phyloP scores from a whole-genome alignment of 805 yeast species.

The Sugiyamaella marilandica region DNA sequence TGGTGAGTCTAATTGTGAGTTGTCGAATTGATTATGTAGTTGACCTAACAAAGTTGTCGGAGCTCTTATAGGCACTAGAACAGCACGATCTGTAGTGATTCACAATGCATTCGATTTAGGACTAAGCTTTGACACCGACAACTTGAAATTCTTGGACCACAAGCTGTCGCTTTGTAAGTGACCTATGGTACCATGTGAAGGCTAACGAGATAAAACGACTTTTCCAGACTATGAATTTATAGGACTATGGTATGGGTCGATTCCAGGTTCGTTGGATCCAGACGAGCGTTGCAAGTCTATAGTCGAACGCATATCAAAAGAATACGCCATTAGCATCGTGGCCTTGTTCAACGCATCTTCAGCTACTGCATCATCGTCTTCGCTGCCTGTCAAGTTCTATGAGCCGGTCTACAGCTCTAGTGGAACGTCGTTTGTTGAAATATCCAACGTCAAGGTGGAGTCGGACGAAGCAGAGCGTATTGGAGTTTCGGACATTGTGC shows the following conservation, averaged over 20 bases:
- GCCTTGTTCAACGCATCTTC: slow-evolving; percentile 21
- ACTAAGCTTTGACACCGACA: slow-evolving; percentile 17
- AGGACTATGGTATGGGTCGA: slow-evolving; percentile 28
- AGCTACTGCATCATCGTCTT: slow-evolving; percentile 1
- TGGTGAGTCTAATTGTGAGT: slow-evolving; percentile 19
- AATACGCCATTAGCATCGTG: slow-evolving; percentile 19
- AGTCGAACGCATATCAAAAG: slow-evolving; percentile 15
- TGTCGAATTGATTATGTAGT: not conserved
- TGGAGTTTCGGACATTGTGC: slow-evolving; percentile 28
- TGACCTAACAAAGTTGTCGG: slow-evolving; percentile 27
- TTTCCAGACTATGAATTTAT: slow-evolving; percentile 31
- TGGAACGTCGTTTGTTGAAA: slow-evolving; percentile 18
- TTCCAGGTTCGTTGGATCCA: not conserved
- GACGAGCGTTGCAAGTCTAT: slow-evolving; percentile 9
- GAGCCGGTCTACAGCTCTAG: slow-evolving; percentile 18
- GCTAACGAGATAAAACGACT: slow-evolving; percentile 23
- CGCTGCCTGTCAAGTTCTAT: slow-evolving; percentile 25
- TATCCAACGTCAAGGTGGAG: slow-evolving; percentile 21
- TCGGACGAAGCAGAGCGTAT: slow-evolving; percentile 30
- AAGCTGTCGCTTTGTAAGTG: slow-evolving; percentile 28
- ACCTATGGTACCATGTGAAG: not conserved
- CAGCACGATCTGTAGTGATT: slow-evolving; percentile 27
- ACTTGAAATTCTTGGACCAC: slow-evolving; percentile 21
- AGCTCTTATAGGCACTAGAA: slow-evolving; percentile 31
- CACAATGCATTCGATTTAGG: slow-evolving; percentile 33